A percentile compares a stretch with the other conserved stretches of the same genome.
Evolutionary conservation across 768 basidiomycete species (phyloP).

Genomic region (Saitozyma podzolica): DNA sequence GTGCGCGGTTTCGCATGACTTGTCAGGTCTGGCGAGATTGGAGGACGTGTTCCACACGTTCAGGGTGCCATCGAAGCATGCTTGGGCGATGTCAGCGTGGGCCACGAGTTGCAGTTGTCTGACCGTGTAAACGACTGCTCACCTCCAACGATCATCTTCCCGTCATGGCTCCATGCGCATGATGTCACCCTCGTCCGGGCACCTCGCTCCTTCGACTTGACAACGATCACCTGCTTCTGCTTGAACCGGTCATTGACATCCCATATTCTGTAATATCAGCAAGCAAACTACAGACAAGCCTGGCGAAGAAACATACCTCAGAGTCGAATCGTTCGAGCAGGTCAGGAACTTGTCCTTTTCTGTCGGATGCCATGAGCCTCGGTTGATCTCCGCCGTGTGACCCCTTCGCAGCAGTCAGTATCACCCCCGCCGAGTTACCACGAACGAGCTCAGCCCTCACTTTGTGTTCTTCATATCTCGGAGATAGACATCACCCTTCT

Average conservation of each 20-base stretch:
- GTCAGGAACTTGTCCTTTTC: constrained; percentile 83
- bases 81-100: constrained; percentile 55
- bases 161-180: constrained; percentile 86
- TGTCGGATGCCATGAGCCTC: constrained; percentile 91
- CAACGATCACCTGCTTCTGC: constrained; percentile 92
- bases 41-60: constrained; percentile 91
- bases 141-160: constrained; percentile 87
- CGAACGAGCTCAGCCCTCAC: constrained; percentile 57
- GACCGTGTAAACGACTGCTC: constrained; percentile 13
- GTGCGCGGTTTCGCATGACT: constrained; percentile 84
- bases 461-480: constrained; percentile 99
- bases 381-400: constrained; percentile 86
- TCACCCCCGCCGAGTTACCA: constrained; percentile 1
- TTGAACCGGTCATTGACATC: constrained; percentile 87
- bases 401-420: constrained; percentile 61
- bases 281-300: background rate
- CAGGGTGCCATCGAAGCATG: constrained; percentile 84
- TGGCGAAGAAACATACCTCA: constrained; percentile 62
- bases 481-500: constrained; percentile 97
- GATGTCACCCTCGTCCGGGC: constrained; percentile 86
- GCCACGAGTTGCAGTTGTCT: background rate
- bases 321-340: constrained; percentile 90
- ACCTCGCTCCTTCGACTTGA: constrained; percentile 93
- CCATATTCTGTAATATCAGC: constrained; percentile 72
- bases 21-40: constrained; percentile 89